Evolutionary conservation across 805 yeast species (phyloP).

Genomic region (Huiozyma sinensis): DNA sequence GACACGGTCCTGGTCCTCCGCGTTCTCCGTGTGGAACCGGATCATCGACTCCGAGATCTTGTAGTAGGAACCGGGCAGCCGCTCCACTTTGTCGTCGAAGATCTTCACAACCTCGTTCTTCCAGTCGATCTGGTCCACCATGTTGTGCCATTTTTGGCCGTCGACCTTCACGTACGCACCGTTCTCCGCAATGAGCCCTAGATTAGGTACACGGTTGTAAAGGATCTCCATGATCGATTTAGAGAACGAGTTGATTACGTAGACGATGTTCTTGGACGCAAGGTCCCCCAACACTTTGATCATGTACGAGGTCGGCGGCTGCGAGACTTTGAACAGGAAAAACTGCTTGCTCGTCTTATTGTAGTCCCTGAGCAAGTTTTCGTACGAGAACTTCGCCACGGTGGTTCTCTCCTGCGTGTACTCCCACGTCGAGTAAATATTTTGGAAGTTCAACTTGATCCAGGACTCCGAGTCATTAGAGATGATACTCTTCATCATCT

Average conservation of each 20-base stretch:
- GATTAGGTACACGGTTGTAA: slow-evolving; percentile 52
- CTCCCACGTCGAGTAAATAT: slow-evolving; percentile 44
- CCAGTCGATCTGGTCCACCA: slow-evolving; percentile 43
- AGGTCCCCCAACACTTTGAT: slow-evolving; percentile 49
- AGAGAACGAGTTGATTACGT: slow-evolving; percentile 56
- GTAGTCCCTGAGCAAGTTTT: slow-evolving; percentile 22
- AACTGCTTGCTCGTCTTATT: slow-evolving; percentile 28
- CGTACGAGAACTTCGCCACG: slow-evolving; percentile 24
- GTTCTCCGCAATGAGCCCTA: slow-evolving; percentile 84
- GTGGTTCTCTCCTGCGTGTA: slow-evolving; percentile 33
- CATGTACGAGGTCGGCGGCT: slow-evolving; percentile 52
- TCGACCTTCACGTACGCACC: slow-evolving; percentile 68
- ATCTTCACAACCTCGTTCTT: slow-evolving; percentile 27
- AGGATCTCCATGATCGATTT: slow-evolving; percentile 53
- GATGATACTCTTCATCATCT: slow-evolving; percentile 44
- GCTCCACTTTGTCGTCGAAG: slow-evolving; percentile 40
- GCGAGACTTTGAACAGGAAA: slow-evolving; percentile 37
- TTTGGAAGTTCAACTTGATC: slow-evolving; percentile 48
- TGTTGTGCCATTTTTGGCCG: slow-evolving; percentile 46
- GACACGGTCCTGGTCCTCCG: slow-evolving; percentile 53
- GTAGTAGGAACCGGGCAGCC: slow-evolving; percentile 69
- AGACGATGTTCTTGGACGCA: slow-evolving; percentile 56
- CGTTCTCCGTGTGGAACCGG: slow-evolving; percentile 62
- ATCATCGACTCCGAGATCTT: slow-evolving; percentile 68
- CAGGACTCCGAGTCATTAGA: slow-evolving; percentile 66